A percentile compares a stretch with the other conserved stretches of the same genome.
These are phyloP conservation scores for Ophiocordyceps australis DNA, from an alignment of 2,329 filamentous ascomycete species.

Conservation along the genomic window DNA sequence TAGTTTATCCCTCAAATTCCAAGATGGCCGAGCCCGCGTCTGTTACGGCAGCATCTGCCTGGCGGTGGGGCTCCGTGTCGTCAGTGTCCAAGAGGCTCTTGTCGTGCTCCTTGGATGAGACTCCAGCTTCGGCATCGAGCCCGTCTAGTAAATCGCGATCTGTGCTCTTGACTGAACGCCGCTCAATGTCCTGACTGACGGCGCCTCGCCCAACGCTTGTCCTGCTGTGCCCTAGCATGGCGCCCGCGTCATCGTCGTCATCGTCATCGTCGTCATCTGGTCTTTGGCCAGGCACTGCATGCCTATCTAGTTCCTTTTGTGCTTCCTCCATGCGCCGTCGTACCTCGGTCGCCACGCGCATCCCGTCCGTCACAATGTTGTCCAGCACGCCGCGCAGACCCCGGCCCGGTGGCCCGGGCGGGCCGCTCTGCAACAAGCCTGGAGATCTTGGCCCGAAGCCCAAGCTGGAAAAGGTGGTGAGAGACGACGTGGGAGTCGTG, in stretches of 20 bases:
- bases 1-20: slow-evolving; percentile 20
- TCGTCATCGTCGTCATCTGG: slow-evolving; percentile 59
- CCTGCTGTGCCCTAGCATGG: no score
- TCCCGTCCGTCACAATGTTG: slow-evolving; percentile 94
- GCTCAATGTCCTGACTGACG: slow-evolving; percentile 36
- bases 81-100: slow-evolving; percentile 15
- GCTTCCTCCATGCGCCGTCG: slow-evolving; percentile 88
- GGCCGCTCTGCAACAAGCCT: slow-evolving; percentile 18
- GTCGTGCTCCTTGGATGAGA: slow-evolving; percentile 13
- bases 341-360: slow-evolving; percentile 88
- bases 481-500: slow-evolving; percentile 31
- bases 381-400: slow-evolving; percentile 85
- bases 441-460: slow-evolving; percentile 29
- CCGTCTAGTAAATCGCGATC: slow-evolving; percentile 58
- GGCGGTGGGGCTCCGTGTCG: slow-evolving; percentile 11
- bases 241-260: slow-evolving; percentile 31
- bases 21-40: slow-evolving; percentile 17
- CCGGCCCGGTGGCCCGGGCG: slow-evolving; percentile 40
- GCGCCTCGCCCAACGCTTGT: slow-evolving; percentile 15
- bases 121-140: slow-evolving; percentile 51
- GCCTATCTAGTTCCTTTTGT: slow-evolving; percentile 76
- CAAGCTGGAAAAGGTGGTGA: slow-evolving; percentile 73
- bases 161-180: slow-evolving; percentile 43
- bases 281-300: slow-evolving; percentile 44
- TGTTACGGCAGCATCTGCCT: slow-evolving; percentile 8